phyloP scores from a whole-genome alignment of 2,329 filamentous ascomycete species.

The Drechslerella dactyloides region DNA sequence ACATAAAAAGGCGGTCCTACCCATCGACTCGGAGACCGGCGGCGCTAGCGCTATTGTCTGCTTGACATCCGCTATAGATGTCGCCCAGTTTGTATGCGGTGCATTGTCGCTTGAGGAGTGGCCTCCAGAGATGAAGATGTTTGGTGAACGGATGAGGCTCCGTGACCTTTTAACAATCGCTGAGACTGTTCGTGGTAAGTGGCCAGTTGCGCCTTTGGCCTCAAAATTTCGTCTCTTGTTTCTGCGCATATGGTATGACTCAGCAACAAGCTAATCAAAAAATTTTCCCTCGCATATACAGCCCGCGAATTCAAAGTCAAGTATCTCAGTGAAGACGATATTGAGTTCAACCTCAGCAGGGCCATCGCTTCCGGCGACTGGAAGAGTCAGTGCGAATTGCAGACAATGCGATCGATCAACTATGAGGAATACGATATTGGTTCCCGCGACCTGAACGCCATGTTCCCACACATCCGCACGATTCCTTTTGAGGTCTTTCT shows the following conservation, averaged over 20 bases:
- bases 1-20: slow-evolving; percentile 50
- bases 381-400: slow-evolving; percentile 32
- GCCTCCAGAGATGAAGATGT: slow-evolving; percentile 53
- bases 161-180: slow-evolving; percentile 50
- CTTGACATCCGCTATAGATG: slow-evolving; percentile 53
- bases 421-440: slow-evolving; percentile 38
- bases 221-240: slow-evolving; percentile 10
- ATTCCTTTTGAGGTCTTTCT: slow-evolving; percentile 31
- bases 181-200: slow-evolving; percentile 51
- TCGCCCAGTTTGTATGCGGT: slow-evolving; percentile 52
- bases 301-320: slow-evolving; percentile 37
- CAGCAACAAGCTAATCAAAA: slow-evolving; percentile 25
- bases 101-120: slow-evolving; percentile 51
- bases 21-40: slow-evolving; percentile 27
- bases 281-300: slow-evolving; percentile 23
- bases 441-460: slow-evolving; percentile 35
- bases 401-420: slow-evolving; percentile 44
- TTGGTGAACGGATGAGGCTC: slow-evolving; percentile 52
- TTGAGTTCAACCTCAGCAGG: slow-evolving; percentile 28
- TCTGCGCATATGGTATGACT: slow-evolving; percentile 19
- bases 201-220: slow-evolving; percentile 39
- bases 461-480: slow-evolving; percentile 30
- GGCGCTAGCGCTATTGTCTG: slow-evolving; percentile 48
- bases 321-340: slow-evolving; percentile 28
- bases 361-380: slow-evolving; percentile 24